Base-by-base conservation (phyloP, 2,329 filamentous ascomycete species). In the Leptographium galeiforme region DNA sequence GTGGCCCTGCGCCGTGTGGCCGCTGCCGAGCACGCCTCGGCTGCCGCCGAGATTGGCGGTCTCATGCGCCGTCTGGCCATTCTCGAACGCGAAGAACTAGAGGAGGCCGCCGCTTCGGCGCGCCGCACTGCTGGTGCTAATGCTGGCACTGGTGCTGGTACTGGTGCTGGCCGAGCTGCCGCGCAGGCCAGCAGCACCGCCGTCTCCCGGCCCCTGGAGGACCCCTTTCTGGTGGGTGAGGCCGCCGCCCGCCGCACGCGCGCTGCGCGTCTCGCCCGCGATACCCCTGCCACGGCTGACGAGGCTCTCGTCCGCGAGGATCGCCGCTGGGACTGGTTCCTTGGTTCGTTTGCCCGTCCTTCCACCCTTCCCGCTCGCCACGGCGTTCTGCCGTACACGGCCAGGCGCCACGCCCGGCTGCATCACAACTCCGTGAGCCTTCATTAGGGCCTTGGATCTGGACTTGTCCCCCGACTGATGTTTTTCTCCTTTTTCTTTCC, bases 201-300 rank as follows among this genome's bases (percentile, higher is more conserved):
- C 30, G 10, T 16, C 46, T 52, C 70, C 41, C 70, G 74, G 8
- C 81, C 79, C 3, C 70, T 82, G 18, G 83, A 87, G 65, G 83
- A 86, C 58, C 82, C 82, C 0, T 75, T 82, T 54, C 68, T 86
- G 11, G 83, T 86, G 2, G 83, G 83, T 38, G 81, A 85, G 66
- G 73, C 74, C 50, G 82, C 81, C 4, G 83, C 83, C 2, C 70
- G 72, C 11, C 66, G 72, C 57, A 79, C 81, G 8, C 71, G 78
- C 45, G 66, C 68, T n/a, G 77, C 78, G 61, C 71, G 82, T 56
- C 64, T 83, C 33, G 72, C 72, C n/a, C 68, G 75, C 51, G 76
- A 83, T 66, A 72, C 70, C 41, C 51, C 48, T 14, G 10, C 7
- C 8, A 45, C 55, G 2, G 72, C 72, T 1, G 75, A 76, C 32